A percentile compares a stretch with the other conserved stretches of the same genome.
These are phyloP conservation scores for Hyaloscypha finlandica DNA, from an alignment of 495 filamentous ascomycete species.

Conservation along the genomic window DNA sequence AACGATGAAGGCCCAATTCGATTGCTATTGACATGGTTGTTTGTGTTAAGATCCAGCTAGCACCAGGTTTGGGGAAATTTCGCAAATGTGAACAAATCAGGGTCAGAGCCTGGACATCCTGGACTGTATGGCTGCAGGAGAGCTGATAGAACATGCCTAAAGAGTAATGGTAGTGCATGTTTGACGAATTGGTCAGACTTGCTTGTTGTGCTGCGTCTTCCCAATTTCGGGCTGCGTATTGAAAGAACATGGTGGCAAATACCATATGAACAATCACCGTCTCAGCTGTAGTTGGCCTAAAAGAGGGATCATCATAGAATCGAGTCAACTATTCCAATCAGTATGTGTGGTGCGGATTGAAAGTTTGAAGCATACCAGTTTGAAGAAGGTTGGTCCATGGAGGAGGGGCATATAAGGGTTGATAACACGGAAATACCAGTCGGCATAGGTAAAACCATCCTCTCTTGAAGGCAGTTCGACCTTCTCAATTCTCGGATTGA, in stretches of 20 bases:
- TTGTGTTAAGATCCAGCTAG: slow-evolving; percentile 63
- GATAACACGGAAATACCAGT: slow-evolving; percentile 72
- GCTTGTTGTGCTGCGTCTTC: slow-evolving; percentile 52
- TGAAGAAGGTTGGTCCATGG: slow-evolving; percentile 69
- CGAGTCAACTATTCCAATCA: slow-evolving; percentile 49
- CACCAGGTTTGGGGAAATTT: slow-evolving; percentile 77
- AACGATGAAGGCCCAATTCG: slow-evolving; percentile 73
- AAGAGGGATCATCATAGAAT: slow-evolving; percentile 63
- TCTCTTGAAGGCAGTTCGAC: slow-evolving; percentile 56
- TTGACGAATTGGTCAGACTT: slow-evolving; percentile 60
- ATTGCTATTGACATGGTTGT: slow-evolving; percentile 64
- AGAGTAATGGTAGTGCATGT: slow-evolving; percentile 75
- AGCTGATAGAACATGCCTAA: slow-evolving; percentile 67
- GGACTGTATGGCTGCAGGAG: slow-evolving; percentile 55
- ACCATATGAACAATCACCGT: slow-evolving; percentile 75
- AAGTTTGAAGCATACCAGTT: slow-evolving; percentile 53
- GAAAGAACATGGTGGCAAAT: slow-evolving; percentile 74
- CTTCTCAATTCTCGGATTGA: slow-evolving; percentile 55
- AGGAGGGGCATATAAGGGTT: slow-evolving; percentile 73
- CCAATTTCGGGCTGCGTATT: slow-evolving; percentile 65
- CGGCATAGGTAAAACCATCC: slow-evolving; percentile 62
- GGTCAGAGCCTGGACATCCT: slow-evolving; percentile 69
- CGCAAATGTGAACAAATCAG: slow-evolving; percentile 70
- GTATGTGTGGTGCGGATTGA: slow-evolving; percentile 2
- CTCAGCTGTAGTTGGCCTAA: slow-evolving; percentile 61